Evolutionary conservation across 495 filamentous ascomycete genomes (phyloP), one percentile per base, ranked within the genome.

Genomic region (Hypoxylon fuscum): DNA sequence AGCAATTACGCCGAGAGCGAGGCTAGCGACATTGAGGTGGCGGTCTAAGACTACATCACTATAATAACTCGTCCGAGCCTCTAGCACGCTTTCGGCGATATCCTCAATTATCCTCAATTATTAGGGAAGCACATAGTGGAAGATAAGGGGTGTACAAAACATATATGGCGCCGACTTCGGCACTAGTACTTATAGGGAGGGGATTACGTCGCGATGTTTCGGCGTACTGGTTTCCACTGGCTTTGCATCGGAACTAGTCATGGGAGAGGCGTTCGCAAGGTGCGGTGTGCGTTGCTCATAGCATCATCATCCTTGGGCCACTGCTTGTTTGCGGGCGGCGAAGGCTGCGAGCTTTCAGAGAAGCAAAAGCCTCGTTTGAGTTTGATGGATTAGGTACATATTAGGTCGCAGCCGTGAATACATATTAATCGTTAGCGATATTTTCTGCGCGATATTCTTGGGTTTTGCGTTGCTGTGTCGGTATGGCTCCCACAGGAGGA

Each of bases 1-100:
- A 72, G 69, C 61, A 79, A 72, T 35, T 79, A 79, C 55, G 73
- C 68, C 2, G 77, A 79, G 59, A 70, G 59, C 35, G 69, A 74
- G 20, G 69, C 50, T 2, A 70, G 64, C 20, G 70, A 74, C 48
- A 48, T 52, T 29, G 71, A 73, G 20, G 54, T 59, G 49, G 46
- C 11, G 22, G 5, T 38, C 12, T 64, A 7, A 57, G 43, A 5
- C 14, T 23, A 22, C 15, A 21, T 22, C 21, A 27, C 8, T 15
- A 15, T 17, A 8, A 40, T 20, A 6, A 2, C 5, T 35, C 37
- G 9, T 40, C 15, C n/a, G 37, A 27, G 37, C 25, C 25, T 27
- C 25, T 8, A 4, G 8, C 8, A 4, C 25, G 25, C 25, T 27
- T 27, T 27, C 25, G 25, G 25, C 8, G 3, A 27, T 27, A 27